phyloP scores from a whole-genome alignment of 352 stramenopile genomes.

The Phytophthora pini region DNA sequence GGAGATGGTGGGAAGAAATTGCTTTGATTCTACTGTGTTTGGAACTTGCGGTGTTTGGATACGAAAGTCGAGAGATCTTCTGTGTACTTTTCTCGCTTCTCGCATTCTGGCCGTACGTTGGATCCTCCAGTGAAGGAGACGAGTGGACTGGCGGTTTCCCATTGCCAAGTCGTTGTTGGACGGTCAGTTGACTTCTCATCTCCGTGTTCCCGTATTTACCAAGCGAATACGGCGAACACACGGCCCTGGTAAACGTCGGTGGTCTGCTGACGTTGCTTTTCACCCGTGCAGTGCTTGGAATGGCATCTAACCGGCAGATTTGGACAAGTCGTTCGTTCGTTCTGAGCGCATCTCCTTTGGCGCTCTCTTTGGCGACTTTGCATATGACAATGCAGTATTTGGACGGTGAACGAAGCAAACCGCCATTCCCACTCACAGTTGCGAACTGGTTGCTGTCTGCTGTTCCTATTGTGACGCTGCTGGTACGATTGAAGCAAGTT shows the following conservation, averaged over 20 bases:
- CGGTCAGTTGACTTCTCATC: slow-evolving; percentile 59
- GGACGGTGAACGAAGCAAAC: slow-evolving; percentile 57
- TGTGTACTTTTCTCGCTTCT: slow-evolving; percentile 67
- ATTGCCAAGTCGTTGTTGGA: slow-evolving; percentile 45
- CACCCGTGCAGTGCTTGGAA: slow-evolving; percentile 3
- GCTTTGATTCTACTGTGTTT: slow-evolving; percentile 57
- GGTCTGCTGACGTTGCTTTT: slow-evolving; percentile 38
- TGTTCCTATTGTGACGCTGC: slow-evolving; percentile 44
- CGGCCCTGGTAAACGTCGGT: slow-evolving; percentile 62
- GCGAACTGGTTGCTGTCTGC: slow-evolving; percentile 64
- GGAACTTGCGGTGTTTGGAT: slow-evolving; percentile 75
- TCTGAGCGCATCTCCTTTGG: slow-evolving; percentile 27
- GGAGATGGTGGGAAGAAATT: slow-evolving; percentile 36
- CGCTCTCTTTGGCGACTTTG: slow-evolving; percentile 49
- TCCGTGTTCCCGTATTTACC: slow-evolving; percentile 79
- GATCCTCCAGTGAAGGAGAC: slow-evolving; percentile 2
- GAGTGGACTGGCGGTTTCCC: slow-evolving; percentile 7
- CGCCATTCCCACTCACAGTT: slow-evolving; percentile 53
- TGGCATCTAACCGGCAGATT: background rate
- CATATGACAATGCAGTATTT: slow-evolving; percentile 65
- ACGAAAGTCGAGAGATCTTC: slow-evolving; percentile 72
- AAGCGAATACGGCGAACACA: slow-evolving; percentile 77
- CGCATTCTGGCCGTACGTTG: slow-evolving; percentile 52
- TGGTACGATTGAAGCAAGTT: slow-evolving; percentile 21
- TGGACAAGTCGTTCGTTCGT: slow-evolving; percentile 20